These are phyloP conservation scores for Salvia hispanica DNA, from an alignment of 257 asterid genomes.

Conservation along the genomic window DNA sequence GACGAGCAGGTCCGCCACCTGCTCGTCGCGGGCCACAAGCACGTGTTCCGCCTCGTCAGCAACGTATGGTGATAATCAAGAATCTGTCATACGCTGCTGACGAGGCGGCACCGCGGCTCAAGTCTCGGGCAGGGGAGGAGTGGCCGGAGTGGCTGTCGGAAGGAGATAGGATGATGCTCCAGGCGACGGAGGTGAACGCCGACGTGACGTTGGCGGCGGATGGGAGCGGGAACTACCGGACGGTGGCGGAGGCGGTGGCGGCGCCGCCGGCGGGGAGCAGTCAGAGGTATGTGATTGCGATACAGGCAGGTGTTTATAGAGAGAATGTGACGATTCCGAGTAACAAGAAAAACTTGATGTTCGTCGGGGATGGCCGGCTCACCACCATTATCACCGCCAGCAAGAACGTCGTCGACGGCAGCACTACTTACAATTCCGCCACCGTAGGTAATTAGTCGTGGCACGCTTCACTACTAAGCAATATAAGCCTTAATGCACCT, in stretches of 20 bases:
- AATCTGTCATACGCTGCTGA: conserved; percentile 51
- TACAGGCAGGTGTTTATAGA: conserved; percentile 56
- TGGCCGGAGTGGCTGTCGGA: conserved; percentile 71
- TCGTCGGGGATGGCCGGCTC: conserved; percentile 55
- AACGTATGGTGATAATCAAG: conserved; percentile 60
- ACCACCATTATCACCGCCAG: conserved; percentile 57
- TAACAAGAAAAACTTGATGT: conserved; percentile 52
- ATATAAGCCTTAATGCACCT: no score
- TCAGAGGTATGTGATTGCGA: conserved; percentile 55
- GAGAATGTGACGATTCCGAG: conserved; percentile 53
- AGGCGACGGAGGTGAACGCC: conserved; percentile 52
- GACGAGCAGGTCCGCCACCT: conserved; percentile 43
- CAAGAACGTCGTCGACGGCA: conserved; percentile 51
- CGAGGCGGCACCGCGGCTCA: neutral
- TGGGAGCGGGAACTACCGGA: conserved; percentile 56
- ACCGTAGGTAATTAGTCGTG: conserved; percentile 51
- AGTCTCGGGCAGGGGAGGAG: conserved; percentile 35
- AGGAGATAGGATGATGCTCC: conserved; percentile 58
- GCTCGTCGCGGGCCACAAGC: conserved; percentile 44
- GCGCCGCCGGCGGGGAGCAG: conserved; percentile 51
- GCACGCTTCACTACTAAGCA: no score
- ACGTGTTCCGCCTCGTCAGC: conserved; percentile 58
- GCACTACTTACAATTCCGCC: conserved; percentile 67
- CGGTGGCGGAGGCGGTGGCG: conserved; percentile 38
- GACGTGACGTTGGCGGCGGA: conserved; percentile 68